Evolutionary conservation across 2,329 filamentous ascomycete species (phyloP).

Genomic region (Rosellinia necatrix): DNA sequence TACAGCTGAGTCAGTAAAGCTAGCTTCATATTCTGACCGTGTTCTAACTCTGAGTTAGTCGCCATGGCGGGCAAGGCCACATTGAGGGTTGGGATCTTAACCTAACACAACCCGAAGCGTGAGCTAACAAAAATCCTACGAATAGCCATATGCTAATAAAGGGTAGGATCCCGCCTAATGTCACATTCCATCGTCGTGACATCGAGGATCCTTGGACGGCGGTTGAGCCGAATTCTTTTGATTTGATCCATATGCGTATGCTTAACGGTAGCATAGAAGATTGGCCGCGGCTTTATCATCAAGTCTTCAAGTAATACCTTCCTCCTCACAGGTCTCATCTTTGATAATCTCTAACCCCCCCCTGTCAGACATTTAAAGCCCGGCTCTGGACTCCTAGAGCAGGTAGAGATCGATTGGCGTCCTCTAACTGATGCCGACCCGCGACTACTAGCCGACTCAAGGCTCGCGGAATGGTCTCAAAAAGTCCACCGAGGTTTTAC

Average conservation of each 20-base stretch:
- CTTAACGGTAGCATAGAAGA: conserved; percentile 76
- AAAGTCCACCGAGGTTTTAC: conserved; percentile 71
- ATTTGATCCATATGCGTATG: conserved; percentile 83
- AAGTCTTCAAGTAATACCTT: conserved; percentile 61
- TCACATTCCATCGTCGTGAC: conserved; percentile 73
- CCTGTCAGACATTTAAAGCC: conserved; percentile 73
- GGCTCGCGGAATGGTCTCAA: conserved; percentile 70
- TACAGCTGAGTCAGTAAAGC: conserved; percentile 69
- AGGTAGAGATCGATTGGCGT: conserved; percentile 85
- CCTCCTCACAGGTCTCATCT: neutral
- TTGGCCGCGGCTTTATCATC: conserved; percentile 76
- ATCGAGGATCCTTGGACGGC: conserved; percentile 75
- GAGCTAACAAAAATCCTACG: conserved; percentile 18
- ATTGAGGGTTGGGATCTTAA: conserved; percentile 47
- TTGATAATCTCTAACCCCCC: conserved; percentile 5
- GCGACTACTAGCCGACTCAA: conserved; percentile 47
- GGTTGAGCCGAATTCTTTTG: conserved; percentile 62
- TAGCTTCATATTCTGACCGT: neutral
- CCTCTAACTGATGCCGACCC: conserved; percentile 71
- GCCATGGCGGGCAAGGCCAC: conserved; percentile 29
- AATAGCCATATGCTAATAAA: conserved; percentile 21
- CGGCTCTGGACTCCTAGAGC: conserved; percentile 77
- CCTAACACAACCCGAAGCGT: conserved; percentile 45
- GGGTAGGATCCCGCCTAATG: conserved; percentile 70
- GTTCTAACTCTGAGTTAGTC: conserved; percentile 28